Evolutionary conservation across 139 green algal species (phyloP), one percentile per base, ranked within the genome.

Genomic region (Limnomonas spitsbergensis): DNA sequence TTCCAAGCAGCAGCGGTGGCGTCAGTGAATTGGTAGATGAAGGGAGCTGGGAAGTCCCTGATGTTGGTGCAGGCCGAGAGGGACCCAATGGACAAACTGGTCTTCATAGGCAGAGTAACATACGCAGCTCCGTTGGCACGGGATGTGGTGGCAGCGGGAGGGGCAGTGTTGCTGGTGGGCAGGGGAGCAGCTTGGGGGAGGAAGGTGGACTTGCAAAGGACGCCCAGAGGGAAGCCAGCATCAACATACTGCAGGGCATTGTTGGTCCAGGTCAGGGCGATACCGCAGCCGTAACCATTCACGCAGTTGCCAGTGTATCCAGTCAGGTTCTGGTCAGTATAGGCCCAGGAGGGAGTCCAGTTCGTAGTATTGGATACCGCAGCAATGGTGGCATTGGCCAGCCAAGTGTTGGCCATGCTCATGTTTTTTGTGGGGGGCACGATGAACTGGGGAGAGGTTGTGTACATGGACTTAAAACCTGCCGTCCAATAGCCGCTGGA

Each of bases 371-470:
- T 61, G 14, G 20, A 20, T 14, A 20, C 47, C 14, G 47, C 47
- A 61, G 47, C 47, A 61, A 61, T 61, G 14, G 47, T 61, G 47
- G 47, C 47, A 29, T 14, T 61, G 14, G 47, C 14, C 14, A 61
- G 47, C 14, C 20, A 61, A 29, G 47, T 61, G 47, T 61, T 61
- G 47, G 47, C 47, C n/a, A n/a, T n/a, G n/a, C n/a, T n/a, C n/a
- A n/a, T n/a, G n/a, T n/a, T n/a, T n/a, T n/a, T n/a, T 69, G 54
- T 27, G 54, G 35, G 54, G 54, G 32, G 54, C n/a, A 69, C n/a
- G n/a, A 69, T 38, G 3, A 69, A 14, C n/a, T n/a, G n/a, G n/a
- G n/a, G n/a, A n/a, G n/a, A n/a, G n/a, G n/a, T n/a, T n/a, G n/a
- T n/a, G n/a, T n/a, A n/a, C n/a, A n/a, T n/a, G n/a, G n/a, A n/a